These are phyloP conservation scores for Thielaviopsis punctulata DNA, from an alignment of 2,329 filamentous ascomycete species.

Conservation along the genomic window DNA sequence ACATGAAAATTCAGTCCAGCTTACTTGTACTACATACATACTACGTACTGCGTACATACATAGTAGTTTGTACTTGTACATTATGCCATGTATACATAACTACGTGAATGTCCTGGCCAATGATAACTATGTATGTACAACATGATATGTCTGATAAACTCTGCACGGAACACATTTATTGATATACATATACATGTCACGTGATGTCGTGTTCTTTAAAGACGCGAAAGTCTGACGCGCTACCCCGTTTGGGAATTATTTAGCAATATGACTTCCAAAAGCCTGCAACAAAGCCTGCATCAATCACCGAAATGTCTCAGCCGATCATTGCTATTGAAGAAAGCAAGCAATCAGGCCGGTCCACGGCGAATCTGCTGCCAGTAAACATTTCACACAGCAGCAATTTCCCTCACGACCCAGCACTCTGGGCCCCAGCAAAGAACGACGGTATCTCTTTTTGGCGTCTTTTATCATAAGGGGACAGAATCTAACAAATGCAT, in stretches of 20 bases:
- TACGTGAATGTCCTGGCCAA: too few relatives aligned
- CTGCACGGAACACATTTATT: background rate
- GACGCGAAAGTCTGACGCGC: background rate
- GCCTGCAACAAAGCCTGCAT: background rate
- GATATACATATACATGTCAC: background rate
- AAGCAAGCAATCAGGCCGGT: slow-evolving; percentile 18
- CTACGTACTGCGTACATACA: too few relatives aligned
- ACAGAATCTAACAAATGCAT: background rate
- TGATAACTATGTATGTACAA: background rate
- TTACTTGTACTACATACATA: too few relatives aligned
- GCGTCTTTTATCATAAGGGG: background rate
- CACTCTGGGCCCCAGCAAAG: slow-evolving; percentile 44
- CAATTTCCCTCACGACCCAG: slow-evolving; percentile 40
- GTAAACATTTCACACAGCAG: slow-evolving; percentile 69
- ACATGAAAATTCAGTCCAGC: too few relatives aligned
- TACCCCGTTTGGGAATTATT: background rate
- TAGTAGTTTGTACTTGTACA: too few relatives aligned
- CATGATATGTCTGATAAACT: background rate
- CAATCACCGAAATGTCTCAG: slow-evolving; percentile 21
- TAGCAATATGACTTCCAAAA: background rate
- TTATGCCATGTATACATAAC: too few relatives aligned
- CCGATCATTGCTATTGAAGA: slow-evolving; percentile 26
- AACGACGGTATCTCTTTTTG: slow-evolving; percentile 23
- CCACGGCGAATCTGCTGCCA: slow-evolving; percentile 56
- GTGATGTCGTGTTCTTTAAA: slow-evolving; percentile 2